Conservation (phyloP, 2,329 filamentous ascomycete species). For the Cucurbitaria berberidis region DNA sequence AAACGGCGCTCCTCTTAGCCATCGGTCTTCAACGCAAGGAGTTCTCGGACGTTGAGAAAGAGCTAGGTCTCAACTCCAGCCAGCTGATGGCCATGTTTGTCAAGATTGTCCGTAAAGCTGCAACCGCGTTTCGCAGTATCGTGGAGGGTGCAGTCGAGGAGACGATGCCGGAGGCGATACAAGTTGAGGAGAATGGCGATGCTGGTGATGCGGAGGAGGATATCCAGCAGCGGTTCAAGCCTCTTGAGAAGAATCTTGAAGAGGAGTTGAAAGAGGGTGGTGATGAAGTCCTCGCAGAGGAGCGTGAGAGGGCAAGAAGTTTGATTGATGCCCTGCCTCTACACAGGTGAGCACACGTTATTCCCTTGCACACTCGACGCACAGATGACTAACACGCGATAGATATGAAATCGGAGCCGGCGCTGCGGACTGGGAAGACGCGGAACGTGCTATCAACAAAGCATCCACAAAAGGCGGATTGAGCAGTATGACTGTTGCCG, state of each 20-base stretch:
- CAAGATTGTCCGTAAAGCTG: slow-evolving; percentile 90
- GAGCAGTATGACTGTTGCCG: slow-evolving; percentile 72
- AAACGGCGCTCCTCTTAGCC: slow-evolving; percentile 86
- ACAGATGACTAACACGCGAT: neutral
- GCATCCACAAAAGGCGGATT: slow-evolving; percentile 58
- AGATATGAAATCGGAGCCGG: slow-evolving; percentile 57
- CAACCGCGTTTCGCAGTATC: slow-evolving; percentile 75
- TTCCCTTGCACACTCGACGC: neutral
- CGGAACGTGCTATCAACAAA: slow-evolving; percentile 73
- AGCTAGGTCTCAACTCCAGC: slow-evolving; percentile 73
- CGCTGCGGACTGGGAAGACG: slow-evolving; percentile 62
- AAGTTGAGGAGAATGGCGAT: slow-evolving; percentile 58
- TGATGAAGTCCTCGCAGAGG: slow-evolving; percentile 69
- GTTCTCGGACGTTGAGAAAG: slow-evolving; percentile 78
- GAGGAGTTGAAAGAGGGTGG: slow-evolving; percentile 86
- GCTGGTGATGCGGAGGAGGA: slow-evolving; percentile 62
- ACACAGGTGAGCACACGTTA: slow-evolving; percentile 69
- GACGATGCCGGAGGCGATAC: slow-evolving; percentile 54
- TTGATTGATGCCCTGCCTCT: slow-evolving; percentile 90
- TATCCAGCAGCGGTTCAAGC: slow-evolving; percentile 67
- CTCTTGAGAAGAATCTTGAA: slow-evolving; percentile 73
- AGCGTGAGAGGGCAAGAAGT: slow-evolving; percentile 81
- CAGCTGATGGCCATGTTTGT: slow-evolving; percentile 97
- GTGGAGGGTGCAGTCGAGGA: slow-evolving; percentile 70
- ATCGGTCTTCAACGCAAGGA: slow-evolving; percentile 88